Percentiles rank a stretch among this genome's conserved stretches.
Conservation (phyloP, 2,329 filamentous ascomycete genomes). For the Leptographium procerum region DNA sequence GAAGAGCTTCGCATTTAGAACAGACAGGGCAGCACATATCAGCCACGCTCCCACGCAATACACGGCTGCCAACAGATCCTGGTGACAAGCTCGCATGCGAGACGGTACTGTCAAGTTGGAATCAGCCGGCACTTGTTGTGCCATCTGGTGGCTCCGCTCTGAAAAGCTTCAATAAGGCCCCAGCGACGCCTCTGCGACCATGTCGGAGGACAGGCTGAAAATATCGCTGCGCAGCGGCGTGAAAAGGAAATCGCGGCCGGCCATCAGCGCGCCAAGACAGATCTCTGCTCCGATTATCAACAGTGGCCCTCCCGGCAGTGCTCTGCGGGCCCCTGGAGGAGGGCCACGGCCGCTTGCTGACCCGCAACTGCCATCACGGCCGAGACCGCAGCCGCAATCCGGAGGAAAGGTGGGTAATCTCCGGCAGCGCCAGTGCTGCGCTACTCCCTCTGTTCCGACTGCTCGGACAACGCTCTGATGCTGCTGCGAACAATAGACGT, state of each 20-base stretch:
- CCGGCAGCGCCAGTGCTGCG: too few species aligned
- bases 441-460: too few species aligned
- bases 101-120: too few species aligned
- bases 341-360: constrained; percentile 18
- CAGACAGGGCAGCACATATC: background rate
- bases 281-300: constrained; percentile 51
- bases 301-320: constrained; percentile 9
- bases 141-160: too few species aligned
- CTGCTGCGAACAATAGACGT: constrained; percentile 33
- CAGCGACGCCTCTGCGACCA: constrained; percentile 17
- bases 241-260: constrained; percentile 49
- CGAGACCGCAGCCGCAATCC: constrained; percentile 37
- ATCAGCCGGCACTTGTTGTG: too few species aligned
- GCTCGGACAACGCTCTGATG: background rate
- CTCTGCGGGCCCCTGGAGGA: constrained; percentile 22
- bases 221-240: constrained; percentile 50
- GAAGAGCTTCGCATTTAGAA: background rate
- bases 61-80: too few species aligned
- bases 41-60: background rate
- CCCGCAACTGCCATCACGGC: constrained; percentile 22
- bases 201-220: constrained; percentile 52
- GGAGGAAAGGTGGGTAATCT: constrained; percentile 49
- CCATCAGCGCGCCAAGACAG: constrained; percentile 50
- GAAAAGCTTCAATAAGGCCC: too few species aligned
- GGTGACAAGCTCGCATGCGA: too few species aligned